A percentile compares a stretch with the other conserved stretches of the same genome.
Conservation (phyloP, 805 yeast genomes). For the Teunomyces lycoperdinae region DNA sequence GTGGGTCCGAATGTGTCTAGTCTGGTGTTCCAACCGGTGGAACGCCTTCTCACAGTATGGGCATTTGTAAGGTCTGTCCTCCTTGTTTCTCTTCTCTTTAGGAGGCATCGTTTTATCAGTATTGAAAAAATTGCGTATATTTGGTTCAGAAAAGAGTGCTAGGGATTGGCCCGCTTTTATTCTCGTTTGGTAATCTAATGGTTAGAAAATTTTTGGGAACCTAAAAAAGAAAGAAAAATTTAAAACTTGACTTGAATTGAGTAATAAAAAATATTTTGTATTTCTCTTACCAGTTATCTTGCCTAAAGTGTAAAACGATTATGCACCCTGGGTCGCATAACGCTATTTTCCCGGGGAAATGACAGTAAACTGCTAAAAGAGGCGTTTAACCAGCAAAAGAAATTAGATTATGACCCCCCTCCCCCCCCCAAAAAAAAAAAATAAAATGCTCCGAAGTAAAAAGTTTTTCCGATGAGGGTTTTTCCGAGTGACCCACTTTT, state of each 20-base stretch:
- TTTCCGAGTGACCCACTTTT: background rate
- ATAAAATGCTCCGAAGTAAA: background rate
- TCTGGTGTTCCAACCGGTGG: conserved; percentile 74
- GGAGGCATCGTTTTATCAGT: conserved; percentile 5
- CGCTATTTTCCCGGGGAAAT: background rate
- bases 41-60: conserved; percentile 73
- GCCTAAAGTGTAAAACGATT: background rate
- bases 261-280: background rate
- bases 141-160: background rate
- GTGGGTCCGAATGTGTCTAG: conserved; percentile 75
- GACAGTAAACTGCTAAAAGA: background rate
- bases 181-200: background rate
- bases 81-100: conserved; percentile 11
- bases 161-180: conserved; percentile 2
- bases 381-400: background rate
- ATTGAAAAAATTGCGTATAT: background rate
- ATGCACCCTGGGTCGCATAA: conserved; percentile 2
- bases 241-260: background rate
- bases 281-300: background rate
- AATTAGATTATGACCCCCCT: background rate
- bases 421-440: background rate
- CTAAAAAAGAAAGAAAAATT: background rate
- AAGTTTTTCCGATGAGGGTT: conserved; percentile 4
- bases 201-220: conserved; percentile 1
- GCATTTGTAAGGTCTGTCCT: conserved; percentile 61